Conservation (phyloP, 371 early-diverging fungal species). For the Neoconidiobolus thromboides region DNA sequence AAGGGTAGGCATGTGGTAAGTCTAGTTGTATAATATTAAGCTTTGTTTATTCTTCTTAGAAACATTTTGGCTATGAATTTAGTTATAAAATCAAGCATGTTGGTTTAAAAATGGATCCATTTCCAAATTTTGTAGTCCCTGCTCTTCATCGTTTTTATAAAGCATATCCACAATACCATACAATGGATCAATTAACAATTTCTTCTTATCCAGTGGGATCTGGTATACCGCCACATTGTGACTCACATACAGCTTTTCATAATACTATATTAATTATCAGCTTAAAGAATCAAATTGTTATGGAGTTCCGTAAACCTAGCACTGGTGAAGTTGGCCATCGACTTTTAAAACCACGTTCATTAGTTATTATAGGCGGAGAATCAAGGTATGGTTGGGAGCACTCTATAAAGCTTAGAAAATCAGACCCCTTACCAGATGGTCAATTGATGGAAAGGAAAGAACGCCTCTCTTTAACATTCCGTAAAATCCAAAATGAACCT, state of each 20-base stretch:
- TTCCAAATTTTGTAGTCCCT: neutral
- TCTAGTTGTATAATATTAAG: neutral
- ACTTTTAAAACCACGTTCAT: constrained; percentile 8
- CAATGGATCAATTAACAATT: constrained; percentile 9
- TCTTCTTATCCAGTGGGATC: constrained; percentile 10
- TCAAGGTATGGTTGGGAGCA: constrained; percentile 11
- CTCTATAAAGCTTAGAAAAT: constrained; percentile 8
- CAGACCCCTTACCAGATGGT: constrained; percentile 10
- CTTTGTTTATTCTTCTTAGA: constrained; percentile 4
- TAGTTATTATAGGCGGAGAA: constrained; percentile 7
- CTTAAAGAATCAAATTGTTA: constrained; percentile 7
- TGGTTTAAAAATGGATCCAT: neutral
- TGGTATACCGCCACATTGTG: constrained; percentile 13
- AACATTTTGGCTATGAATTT: constrained; percentile 11
- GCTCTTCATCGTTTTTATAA: neutral
- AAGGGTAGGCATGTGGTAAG: constrained; percentile 8
- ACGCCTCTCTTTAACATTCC: constrained; percentile 11
- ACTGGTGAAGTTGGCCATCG: neutral
- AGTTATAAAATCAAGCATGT: constrained; percentile 8
- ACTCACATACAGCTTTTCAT: constrained; percentile 10
- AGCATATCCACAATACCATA: neutral
- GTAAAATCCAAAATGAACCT: constrained; percentile 3
- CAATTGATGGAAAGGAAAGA: constrained; percentile 6
- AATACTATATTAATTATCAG: constrained; percentile 7
- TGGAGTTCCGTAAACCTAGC: constrained; percentile 9